Evolutionary conservation across 2,329 filamentous ascomycete species (phyloP).

Genomic region (Chrysoporthe austroafricana): DNA sequence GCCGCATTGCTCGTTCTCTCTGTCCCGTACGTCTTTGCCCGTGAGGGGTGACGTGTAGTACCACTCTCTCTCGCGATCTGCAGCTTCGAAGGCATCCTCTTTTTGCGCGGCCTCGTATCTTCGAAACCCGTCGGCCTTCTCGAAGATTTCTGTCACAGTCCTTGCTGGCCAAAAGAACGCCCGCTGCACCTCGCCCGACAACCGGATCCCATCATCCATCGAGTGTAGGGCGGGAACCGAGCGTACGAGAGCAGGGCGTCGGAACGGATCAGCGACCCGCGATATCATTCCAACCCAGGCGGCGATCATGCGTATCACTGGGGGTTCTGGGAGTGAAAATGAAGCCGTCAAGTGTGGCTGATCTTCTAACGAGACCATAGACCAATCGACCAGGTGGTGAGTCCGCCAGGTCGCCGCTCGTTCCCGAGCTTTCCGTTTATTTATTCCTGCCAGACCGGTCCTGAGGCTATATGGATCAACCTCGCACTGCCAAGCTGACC

Average conservation of each 20-base stretch:
- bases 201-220: neutral
- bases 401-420: neutral
- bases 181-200: neutral
- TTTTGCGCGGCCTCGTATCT: neutral
- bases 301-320: neutral
- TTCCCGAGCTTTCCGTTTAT: neutral
- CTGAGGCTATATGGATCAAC: slow-evolving; percentile 8
- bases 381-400: slow-evolving; percentile 4
- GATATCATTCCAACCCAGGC: neutral
- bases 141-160: neutral
- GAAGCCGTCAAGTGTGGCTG: neutral
- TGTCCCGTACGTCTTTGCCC: neutral
- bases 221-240: neutral
- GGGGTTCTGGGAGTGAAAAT: neutral
- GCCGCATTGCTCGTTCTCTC: neutral
- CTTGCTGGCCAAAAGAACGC: neutral
- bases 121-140: neutral
- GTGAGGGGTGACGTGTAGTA: neutral
- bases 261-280: neutral
- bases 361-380: neutral
- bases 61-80: neutral
- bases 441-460: neutral
- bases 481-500: slow-evolving; percentile 11
- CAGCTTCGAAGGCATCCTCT: slow-evolving; percentile 1
- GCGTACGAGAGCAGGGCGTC: neutral